Conservation (phyloP, 176 grass and related monocot species). For the Lolium multiflorum region DNA sequence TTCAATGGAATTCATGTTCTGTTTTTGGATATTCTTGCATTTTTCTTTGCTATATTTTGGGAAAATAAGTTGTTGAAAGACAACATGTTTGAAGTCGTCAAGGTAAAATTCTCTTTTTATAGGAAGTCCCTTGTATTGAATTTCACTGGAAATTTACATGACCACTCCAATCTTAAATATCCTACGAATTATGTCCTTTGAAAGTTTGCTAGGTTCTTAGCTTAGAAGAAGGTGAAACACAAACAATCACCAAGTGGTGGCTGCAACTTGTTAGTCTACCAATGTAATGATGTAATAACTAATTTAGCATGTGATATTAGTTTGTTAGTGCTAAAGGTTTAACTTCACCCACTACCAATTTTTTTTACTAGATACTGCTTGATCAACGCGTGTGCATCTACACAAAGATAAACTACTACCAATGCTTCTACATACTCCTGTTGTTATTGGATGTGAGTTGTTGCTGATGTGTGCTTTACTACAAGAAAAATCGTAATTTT, state of each 20-base stretch:
- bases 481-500: too few relatives aligned
- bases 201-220: slow-evolving; percentile 5
- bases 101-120: neutral
- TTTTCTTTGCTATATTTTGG: neutral
- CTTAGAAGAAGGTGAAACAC: neutral
- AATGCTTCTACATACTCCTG: too few relatives aligned
- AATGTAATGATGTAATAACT: neutral
- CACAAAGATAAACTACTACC: too few relatives aligned
- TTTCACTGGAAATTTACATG: slow-evolving; percentile 3
- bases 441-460: too few relatives aligned
- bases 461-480: too few relatives aligned
- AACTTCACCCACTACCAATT: neutral
- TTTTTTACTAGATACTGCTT: too few relatives aligned
- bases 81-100: neutral
- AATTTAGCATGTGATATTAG: neutral
- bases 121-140: neutral
- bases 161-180: neutral
- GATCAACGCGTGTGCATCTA: too few relatives aligned
- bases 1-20: too few relatives aligned
- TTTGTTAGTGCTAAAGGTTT: neutral
- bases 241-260: neutral
- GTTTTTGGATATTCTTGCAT: too few relatives aligned
- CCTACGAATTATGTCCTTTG: neutral
- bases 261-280: slow-evolving; percentile 9
- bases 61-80: neutral